Evolutionary conservation across 129 eudicot species (phyloP).

Genomic region (Gnaphalium uliginosum): DNA sequence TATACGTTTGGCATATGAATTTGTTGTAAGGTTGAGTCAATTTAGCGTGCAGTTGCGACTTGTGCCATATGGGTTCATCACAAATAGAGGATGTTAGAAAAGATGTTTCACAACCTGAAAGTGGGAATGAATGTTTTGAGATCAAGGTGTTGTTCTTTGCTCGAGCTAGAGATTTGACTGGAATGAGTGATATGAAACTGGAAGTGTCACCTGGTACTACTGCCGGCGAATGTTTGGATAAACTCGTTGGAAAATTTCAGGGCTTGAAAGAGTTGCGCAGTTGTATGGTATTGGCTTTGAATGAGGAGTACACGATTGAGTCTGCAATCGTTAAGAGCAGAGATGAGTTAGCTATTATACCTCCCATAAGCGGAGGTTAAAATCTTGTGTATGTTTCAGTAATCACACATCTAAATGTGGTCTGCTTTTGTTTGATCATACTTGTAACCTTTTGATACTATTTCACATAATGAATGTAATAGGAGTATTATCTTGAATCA

Average conservation of each 20-base stretch:
- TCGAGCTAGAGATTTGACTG: conserved; percentile 92
- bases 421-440: conserved; percentile 8
- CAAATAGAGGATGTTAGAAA: conserved; percentile 21
- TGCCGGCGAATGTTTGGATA: conserved; percentile 68
- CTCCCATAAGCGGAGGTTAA: conserved; percentile 95
- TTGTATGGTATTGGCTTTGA: conserved; percentile 85
- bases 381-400: background rate
- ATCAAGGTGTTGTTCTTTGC: conserved; percentile 88
- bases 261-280: conserved; percentile 43
- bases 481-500: background rate
- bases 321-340: conserved; percentile 61
- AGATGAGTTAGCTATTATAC: conserved; percentile 95
- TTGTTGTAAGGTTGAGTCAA: background rate
- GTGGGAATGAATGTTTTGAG: conserved; percentile 30
- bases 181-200: conserved; percentile 58
- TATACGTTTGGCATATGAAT: background rate
- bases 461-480: background rate
- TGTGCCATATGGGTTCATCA: conserved; percentile 28
- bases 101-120: conserved; percentile 14
- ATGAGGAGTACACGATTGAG: conserved; percentile 83
- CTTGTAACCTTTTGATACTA: background rate
- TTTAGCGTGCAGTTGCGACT: background rate
- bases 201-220: conserved; percentile 72
- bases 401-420: background rate
- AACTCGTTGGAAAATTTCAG: conserved; percentile 59